Evolutionary conservation across 148 eudicot genomes (phyloP).

Genomic region (Rhododendron mucronatum): DNA sequence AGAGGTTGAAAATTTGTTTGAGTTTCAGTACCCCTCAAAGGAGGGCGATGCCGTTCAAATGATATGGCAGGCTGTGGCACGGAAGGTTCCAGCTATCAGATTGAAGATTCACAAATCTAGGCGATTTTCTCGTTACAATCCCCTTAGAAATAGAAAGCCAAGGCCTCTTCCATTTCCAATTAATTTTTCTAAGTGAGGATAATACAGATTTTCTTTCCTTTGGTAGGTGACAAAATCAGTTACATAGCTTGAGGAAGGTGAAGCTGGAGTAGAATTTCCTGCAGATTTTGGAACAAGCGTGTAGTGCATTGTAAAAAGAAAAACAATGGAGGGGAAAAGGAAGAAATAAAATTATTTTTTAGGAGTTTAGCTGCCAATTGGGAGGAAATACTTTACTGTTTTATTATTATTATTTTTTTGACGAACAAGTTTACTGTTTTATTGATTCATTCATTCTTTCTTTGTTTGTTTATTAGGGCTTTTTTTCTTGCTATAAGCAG

Average conservation of each 20-base stretch:
- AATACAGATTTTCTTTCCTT: background rate
- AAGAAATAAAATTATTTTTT: background rate
- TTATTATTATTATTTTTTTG: too few relatives aligned
- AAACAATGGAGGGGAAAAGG: background rate
- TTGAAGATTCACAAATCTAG: slow-evolving; percentile 45
- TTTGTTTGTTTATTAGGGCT: background rate
- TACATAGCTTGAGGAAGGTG: background rate
- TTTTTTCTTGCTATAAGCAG: background rate
- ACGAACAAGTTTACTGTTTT: background rate
- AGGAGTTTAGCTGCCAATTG: background rate
- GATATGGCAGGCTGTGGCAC: slow-evolving; percentile 75
- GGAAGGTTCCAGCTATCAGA: slow-evolving; percentile 59
- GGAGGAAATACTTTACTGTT: background rate
- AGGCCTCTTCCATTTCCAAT: slow-evolving; percentile 22
- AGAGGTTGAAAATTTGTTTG: slow-evolving; percentile 66
- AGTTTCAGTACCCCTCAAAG: slow-evolving; percentile 69
- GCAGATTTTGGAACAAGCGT: slow-evolving; percentile 4
- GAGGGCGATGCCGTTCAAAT: slow-evolving; percentile 82
- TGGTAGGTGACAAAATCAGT: background rate
- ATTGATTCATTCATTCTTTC: background rate
- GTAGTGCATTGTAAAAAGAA: background rate
- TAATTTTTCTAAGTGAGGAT: slow-evolving; percentile 22
- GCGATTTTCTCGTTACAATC: slow-evolving; percentile 40
- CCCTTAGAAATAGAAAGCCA: background rate
- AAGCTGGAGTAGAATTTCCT: background rate